Conservation (phyloP, 371 early-diverging fungal genomes). For the Mucor plumbeus region DNA sequence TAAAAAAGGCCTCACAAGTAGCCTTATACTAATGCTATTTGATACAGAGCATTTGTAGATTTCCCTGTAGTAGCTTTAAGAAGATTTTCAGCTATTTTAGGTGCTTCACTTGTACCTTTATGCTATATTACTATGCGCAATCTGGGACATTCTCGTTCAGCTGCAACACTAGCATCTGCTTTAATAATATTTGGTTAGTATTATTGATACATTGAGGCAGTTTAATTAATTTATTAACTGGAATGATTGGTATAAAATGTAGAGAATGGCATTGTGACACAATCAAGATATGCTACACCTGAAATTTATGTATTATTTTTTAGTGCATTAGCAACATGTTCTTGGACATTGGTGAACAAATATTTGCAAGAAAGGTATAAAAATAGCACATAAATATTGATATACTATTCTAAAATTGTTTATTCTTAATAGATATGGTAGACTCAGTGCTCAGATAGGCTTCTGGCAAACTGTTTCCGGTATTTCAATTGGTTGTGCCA, state of each 20-base stretch:
- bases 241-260: background rate
- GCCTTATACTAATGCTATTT: too few relatives aligned
- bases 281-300: slow-evolving; percentile 37
- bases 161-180: slow-evolving; percentile 40
- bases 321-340: slow-evolving; percentile 23
- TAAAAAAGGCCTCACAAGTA: background rate
- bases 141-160: slow-evolving; percentile 32
- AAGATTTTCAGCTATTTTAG: slow-evolving; percentile 31
- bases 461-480: slow-evolving; percentile 71
- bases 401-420: background rate
- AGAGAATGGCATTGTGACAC: slow-evolving; percentile 43
- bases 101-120: slow-evolving; percentile 35
- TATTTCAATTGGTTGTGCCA: slow-evolving; percentile 35
- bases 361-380: slow-evolving; percentile 26
- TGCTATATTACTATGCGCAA: slow-evolving; percentile 36
- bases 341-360: slow-evolving; percentile 24
- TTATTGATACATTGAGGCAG: background rate
- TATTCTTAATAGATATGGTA: background rate
- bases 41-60: slow-evolving; percentile 23
- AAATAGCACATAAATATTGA: background rate
- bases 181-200: slow-evolving; percentile 40
- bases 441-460: slow-evolving; percentile 51
- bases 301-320: slow-evolving; percentile 32
- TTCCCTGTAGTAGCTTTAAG: slow-evolving; percentile 38
- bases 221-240: background rate